These are phyloP conservation scores for Hypholoma fasciculare DNA, from an alignment of 768 basidiomycete genomes.

Conservation along the genomic window DNA sequence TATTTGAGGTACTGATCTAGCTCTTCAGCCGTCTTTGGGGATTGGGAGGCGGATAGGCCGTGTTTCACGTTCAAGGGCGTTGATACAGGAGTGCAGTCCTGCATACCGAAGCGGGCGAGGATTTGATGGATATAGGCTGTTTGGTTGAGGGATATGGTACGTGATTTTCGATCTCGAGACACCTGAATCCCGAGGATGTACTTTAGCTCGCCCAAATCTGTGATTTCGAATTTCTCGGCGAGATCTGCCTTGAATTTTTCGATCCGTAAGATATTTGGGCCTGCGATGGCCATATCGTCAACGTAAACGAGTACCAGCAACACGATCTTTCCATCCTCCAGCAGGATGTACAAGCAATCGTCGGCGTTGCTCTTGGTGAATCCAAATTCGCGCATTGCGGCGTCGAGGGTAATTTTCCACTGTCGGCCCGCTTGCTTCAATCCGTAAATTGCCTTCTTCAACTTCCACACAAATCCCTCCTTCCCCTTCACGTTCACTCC, in stretches of 20 bases:
- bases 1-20: background rate
- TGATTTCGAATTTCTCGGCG: slow-evolving; percentile 14
- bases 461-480: slow-evolving; percentile 10
- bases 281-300: slow-evolving; percentile 12
- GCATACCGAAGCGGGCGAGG: slow-evolving; percentile 16
- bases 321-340: background rate
- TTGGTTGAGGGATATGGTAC: slow-evolving; percentile 25
- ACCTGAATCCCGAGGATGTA: slow-evolving; percentile 28
- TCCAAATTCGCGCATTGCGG: slow-evolving; percentile 1
- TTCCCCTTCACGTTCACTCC: slow-evolving; percentile 15
- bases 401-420: slow-evolving; percentile 23
- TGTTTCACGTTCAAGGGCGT: slow-evolving; percentile 17
- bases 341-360: slow-evolving; percentile 12
- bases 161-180: slow-evolving; percentile 11
- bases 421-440: slow-evolving; percentile 32
- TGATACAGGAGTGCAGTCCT: slow-evolving; percentile 16
- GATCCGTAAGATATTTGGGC: background rate
- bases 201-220: slow-evolving; percentile 25
- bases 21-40: background rate
- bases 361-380: slow-evolving; percentile 9
- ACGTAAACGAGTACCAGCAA: slow-evolving; percentile 13
- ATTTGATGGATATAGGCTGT: slow-evolving; percentile 21
- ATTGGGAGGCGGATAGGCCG: background rate
- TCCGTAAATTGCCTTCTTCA: slow-evolving; percentile 32
- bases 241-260: slow-evolving; percentile 8